A percentile compares a stretch with the other conserved stretches of the same genome.
These are phyloP conservation scores for Yarrowia galli DNA, from an alignment of 1,139 yeast species.

Conservation along the genomic window DNA sequence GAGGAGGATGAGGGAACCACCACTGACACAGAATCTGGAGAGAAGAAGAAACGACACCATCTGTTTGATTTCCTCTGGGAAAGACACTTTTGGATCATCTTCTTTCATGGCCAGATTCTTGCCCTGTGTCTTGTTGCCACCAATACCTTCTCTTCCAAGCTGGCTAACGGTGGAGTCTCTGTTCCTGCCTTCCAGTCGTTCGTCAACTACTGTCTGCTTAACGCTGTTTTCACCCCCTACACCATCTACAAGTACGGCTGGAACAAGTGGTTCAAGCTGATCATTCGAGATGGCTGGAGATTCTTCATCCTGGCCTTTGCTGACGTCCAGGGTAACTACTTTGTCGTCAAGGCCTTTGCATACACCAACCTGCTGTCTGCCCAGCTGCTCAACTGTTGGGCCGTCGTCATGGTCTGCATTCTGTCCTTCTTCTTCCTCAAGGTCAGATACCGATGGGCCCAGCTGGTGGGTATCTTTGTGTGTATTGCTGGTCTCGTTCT, in stretches of 20 bases:
- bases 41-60: constrained; percentile 8
- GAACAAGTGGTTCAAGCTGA: constrained; percentile 48
- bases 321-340: constrained; percentile 57
- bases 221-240: constrained; percentile 53
- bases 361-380: constrained; percentile 56
- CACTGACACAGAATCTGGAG: constrained; percentile 7
- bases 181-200: constrained; percentile 57
- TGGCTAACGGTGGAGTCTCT: constrained; percentile 52
- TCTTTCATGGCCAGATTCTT: constrained; percentile 54
- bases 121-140: constrained; percentile 55
- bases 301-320: constrained; percentile 55
- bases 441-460: constrained; percentile 57
- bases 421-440: constrained; percentile 54
- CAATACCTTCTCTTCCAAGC: constrained; percentile 54
- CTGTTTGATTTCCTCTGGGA: constrained; percentile 50
- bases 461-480: constrained; percentile 53
- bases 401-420: constrained; percentile 56
- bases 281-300: constrained; percentile 54
- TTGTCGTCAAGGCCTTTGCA: constrained; percentile 55
- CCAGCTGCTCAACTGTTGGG: constrained; percentile 55
- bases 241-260: constrained; percentile 53
- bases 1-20: neutral
- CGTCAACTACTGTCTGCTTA: constrained; percentile 53
- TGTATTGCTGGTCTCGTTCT: constrained; percentile 57
- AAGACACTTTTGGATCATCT: constrained; percentile 54